A percentile compares a stretch with the other conserved stretches of the same genome.
Evolutionary conservation across 768 basidiomycete species (phyloP).

Genomic region (Steccherinum ochraceum): DNA sequence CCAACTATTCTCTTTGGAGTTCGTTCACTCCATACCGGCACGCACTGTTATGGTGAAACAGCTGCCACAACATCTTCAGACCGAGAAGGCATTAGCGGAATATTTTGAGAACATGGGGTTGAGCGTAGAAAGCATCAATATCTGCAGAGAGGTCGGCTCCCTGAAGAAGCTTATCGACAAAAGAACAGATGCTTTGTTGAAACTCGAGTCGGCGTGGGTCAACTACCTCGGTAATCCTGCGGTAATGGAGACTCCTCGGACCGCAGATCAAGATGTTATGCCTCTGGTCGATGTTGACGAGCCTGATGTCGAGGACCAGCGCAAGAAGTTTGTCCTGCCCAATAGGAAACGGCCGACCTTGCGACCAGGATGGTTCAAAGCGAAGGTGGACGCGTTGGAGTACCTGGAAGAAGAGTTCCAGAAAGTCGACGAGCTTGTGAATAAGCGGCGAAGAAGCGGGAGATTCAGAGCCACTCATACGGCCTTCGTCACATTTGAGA

Average conservation of each 20-base stretch:
- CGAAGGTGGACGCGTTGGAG: constrained; percentile 85
- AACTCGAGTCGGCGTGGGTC: constrained; percentile 82
- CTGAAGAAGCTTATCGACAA: constrained; percentile 69
- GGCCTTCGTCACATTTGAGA: constrained; percentile 96
- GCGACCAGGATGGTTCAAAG: constrained; percentile 65
- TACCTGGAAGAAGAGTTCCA: constrained; percentile 77
- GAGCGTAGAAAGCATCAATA: constrained; percentile 86
- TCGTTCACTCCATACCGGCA: constrained; percentile 91
- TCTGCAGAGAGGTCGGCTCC: constrained; percentile 77
- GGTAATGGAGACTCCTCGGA: constrained; percentile 2
- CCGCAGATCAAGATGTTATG: constrained; percentile 40
- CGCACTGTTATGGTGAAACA: constrained; percentile 86
- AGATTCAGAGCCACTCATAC: constrained; percentile 77
- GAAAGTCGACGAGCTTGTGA: constrained; percentile 79
- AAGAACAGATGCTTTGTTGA: constrained; percentile 73
- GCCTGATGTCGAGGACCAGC: constrained; percentile 46
- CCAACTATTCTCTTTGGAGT: constrained; percentile 90
- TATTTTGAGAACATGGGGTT: constrained; percentile 90
- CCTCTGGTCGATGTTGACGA: constrained; percentile 43
- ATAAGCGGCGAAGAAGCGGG: constrained; percentile 60
- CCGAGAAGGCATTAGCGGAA: constrained; percentile 81
- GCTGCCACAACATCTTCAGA: constrained; percentile 78
- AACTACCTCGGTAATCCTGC: constrained; percentile 94
- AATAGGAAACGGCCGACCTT: constrained; percentile 73
- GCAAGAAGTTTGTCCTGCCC: constrained; percentile 60